These are phyloP conservation scores for Kalaharituber pfeilii DNA, from an alignment of 2,329 filamentous ascomycete genomes.

Conservation along the genomic window DNA sequence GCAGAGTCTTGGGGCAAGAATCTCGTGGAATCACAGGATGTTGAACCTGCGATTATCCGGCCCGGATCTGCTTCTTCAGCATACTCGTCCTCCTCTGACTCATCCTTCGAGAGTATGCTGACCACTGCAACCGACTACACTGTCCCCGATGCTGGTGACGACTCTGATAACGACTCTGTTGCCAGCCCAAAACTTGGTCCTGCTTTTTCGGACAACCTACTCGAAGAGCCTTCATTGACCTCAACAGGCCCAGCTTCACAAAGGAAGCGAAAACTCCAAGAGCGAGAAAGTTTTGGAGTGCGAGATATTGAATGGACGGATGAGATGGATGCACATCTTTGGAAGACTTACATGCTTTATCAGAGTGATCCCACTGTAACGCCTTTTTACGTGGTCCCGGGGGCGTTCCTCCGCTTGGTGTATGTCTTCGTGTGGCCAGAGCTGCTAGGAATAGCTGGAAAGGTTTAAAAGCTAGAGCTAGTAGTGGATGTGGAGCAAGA, in stretches of 20 bases:
- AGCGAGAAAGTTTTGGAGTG: constrained; percentile 8
- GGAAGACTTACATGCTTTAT: constrained; percentile 47
- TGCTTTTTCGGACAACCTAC: constrained; percentile 4
- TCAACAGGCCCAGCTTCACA: constrained; percentile 6
- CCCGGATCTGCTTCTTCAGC: constrained; percentile 20
- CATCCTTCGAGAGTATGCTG: constrained; percentile 22
- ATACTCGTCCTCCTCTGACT: constrained; percentile 23
- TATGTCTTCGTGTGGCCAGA: constrained; percentile 47
- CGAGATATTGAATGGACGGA: constrained; percentile 37
- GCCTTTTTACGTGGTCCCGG: constrained; percentile 45
- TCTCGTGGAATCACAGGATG: constrained; percentile 8
- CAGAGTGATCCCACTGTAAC: constrained; percentile 50
- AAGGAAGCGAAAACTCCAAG: background rate
- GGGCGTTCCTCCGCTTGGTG: constrained; percentile 46
- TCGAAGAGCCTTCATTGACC: constrained; percentile 5
- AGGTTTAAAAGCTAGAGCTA: constrained; percentile 37
- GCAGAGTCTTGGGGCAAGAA: constrained; percentile 10
- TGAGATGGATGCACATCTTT: constrained; percentile 47
- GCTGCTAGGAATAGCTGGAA: constrained; percentile 51
- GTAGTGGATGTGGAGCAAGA: too few species aligned
- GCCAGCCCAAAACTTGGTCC: constrained; percentile 7
- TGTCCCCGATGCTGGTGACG: constrained; percentile 18
- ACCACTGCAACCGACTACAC: constrained; percentile 19
- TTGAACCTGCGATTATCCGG: constrained; percentile 14
- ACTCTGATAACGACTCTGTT: constrained; percentile 14